Evolutionary conservation across 2,329 filamentous ascomycete species (phyloP).

Genomic region (Apiospora koreana): DNA sequence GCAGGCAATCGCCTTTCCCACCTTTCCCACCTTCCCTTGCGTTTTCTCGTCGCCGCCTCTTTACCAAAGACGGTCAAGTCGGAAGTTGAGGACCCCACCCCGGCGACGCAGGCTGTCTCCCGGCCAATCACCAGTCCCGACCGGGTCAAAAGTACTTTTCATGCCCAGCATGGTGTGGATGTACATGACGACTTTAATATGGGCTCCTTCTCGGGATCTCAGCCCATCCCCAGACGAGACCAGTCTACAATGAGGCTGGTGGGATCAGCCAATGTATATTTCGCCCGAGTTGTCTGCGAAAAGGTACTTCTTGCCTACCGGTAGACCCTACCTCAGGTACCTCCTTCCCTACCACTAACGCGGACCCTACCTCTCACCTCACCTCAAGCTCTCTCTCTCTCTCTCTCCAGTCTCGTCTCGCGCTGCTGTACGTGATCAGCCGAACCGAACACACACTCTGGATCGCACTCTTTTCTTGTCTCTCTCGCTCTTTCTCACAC

Average conservation of each 20-base stretch:
- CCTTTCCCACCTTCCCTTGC: no score
- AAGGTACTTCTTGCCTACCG: background rate
- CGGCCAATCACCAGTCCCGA: background rate
- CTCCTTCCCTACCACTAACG: background rate
- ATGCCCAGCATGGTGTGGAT: background rate
- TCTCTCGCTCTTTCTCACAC: slow-evolving; percentile 20
- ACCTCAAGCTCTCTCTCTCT: slow-evolving; percentile 24
- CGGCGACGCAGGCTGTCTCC: background rate
- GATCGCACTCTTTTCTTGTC: slow-evolving; percentile 17
- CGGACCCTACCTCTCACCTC: slow-evolving; percentile 21
- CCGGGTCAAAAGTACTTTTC: background rate
- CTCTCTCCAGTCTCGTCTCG: slow-evolving; percentile 13
- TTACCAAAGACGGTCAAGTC: slow-evolving; percentile 3
- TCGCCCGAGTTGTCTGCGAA: background rate
- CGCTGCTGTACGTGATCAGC: slow-evolving; percentile 12
- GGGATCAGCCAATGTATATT: background rate
- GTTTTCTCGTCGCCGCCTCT: background rate
- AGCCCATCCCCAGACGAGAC: slow-evolving; percentile 9
- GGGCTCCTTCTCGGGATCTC: background rate
- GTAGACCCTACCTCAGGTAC: slow-evolving; percentile 1
- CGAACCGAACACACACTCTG: slow-evolving; percentile 7
- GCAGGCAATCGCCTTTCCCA: slow-evolving; percentile 8
- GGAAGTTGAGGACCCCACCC: background rate
- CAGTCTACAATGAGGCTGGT: slow-evolving; percentile 8
- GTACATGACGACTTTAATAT: slow-evolving; percentile 9